Conservation (phyloP, 225 moss, liverwort and hornwort species). For the Marchantia polymorpha region DNA sequence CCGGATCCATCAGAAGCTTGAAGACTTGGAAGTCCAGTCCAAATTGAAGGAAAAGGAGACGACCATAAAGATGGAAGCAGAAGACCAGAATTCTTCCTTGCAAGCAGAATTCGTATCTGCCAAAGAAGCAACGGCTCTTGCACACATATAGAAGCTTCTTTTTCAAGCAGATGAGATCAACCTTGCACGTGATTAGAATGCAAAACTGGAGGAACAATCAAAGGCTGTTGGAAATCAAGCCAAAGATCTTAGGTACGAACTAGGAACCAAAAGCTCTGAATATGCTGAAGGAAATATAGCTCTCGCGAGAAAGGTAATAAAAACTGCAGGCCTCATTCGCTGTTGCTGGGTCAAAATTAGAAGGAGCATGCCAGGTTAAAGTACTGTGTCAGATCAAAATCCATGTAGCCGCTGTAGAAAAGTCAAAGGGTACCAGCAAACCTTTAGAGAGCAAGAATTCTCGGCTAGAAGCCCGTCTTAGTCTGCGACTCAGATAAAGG, state of each 20-base stretch:
- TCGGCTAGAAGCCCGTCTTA: slow-evolving; percentile 24
- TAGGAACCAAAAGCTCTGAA: slow-evolving; percentile 6
- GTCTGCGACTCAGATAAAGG: slow-evolving; percentile 25
- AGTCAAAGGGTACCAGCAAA: neutral
- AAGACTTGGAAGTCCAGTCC: slow-evolving; percentile 23
- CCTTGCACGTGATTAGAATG: neutral
- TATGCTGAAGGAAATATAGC: neutral
- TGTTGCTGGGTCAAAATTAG: slow-evolving; percentile 5
- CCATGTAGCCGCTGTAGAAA: slow-evolving; percentile 1
- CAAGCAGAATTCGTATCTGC: slow-evolving; percentile 19
- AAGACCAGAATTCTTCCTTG: slow-evolving; percentile 15
- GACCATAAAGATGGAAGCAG: slow-evolving; percentile 16
- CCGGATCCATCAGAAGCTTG: slow-evolving; percentile 19
- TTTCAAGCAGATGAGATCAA: slow-evolving; percentile 17
- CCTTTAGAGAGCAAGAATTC: slow-evolving; percentile 21
- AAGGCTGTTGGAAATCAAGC: slow-evolving; percentile 9
- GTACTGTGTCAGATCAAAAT: neutral
- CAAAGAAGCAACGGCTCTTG: slow-evolving; percentile 3
- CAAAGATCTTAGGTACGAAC: slow-evolving; percentile 2
- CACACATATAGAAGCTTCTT: slow-evolving; percentile 4
- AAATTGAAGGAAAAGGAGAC: slow-evolving; percentile 21
- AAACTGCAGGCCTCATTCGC: slow-evolving; percentile 7
- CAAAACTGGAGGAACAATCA: slow-evolving; percentile 9
- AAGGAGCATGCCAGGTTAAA: slow-evolving; percentile 15
- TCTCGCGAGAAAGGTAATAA: slow-evolving; percentile 5